These are phyloP conservation scores for Jatropha curcas DNA, from an alignment of 345 rosid species.

Conservation along the genomic window DNA sequence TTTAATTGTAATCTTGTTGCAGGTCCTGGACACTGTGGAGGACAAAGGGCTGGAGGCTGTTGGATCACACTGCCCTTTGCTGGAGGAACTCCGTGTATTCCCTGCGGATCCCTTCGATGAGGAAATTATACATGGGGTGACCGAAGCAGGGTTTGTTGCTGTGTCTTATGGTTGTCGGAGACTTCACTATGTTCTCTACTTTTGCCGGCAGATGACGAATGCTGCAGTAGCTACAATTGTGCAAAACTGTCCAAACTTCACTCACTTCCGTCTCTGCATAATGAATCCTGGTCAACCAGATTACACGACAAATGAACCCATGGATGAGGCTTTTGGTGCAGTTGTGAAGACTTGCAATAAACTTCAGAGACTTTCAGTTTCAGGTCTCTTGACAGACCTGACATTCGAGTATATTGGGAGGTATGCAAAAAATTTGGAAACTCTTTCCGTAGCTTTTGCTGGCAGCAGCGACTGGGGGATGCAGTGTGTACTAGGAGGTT, in stretches of 20 bases:
- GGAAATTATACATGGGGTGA: conserved; percentile 51
- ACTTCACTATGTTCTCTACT: conserved; percentile 67
- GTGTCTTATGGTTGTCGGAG: conserved; percentile 59
- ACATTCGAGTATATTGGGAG: conserved; percentile 63
- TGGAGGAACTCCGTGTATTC: conserved; percentile 75
- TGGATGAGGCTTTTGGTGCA: conserved; percentile 79
- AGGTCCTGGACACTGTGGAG: conserved; percentile 70
- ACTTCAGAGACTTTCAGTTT: conserved; percentile 65
- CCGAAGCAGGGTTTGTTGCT: conserved; percentile 63
- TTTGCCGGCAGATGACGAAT: conserved; percentile 71
- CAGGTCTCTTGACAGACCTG: conserved; percentile 62
- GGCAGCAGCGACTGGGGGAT: conserved; percentile 69
- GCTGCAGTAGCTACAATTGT: conserved; percentile 66
- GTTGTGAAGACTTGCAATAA: conserved; percentile 65
- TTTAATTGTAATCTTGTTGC: conserved; percentile 17
- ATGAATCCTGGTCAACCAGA: conserved; percentile 71
- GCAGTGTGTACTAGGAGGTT: conserved; percentile 62
- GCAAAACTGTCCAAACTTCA: conserved; percentile 66
- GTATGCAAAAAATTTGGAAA: conserved; percentile 69
- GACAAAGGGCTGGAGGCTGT: conserved; percentile 67
- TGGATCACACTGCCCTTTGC: conserved; percentile 51
- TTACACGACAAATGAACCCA: conserved; percentile 53
- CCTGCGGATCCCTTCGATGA: conserved; percentile 64
- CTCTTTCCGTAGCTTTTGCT: conserved; percentile 75
- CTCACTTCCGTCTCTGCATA: conserved; percentile 75